A percentile compares a stretch with the other conserved stretches of the same genome.
These are phyloP conservation scores for Evansstolkia leycettana DNA, from an alignment of 495 filamentous ascomycete genomes.

Conservation along the genomic window DNA sequence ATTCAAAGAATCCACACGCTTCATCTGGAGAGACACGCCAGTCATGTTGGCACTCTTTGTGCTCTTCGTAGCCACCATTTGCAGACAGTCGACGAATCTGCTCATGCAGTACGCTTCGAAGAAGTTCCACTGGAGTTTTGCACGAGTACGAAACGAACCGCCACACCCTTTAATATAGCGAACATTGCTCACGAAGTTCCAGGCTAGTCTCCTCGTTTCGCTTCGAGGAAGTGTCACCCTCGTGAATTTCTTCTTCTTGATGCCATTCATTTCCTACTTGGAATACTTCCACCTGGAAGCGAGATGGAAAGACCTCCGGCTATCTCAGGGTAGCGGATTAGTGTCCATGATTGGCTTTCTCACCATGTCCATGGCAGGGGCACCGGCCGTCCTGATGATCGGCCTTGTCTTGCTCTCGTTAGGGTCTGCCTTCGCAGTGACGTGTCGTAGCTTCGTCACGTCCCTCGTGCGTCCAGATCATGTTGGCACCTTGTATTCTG, in stretches of 20 bases:
- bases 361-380: slow-evolving; percentile 16
- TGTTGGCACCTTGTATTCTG: slow-evolving; percentile 22
- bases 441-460: slow-evolving; percentile 23
- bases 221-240: slow-evolving; percentile 24
- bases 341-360: slow-evolving; percentile 18
- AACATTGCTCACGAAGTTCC: too few species aligned
- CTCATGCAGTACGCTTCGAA: slow-evolving; percentile 31
- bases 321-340: slow-evolving; percentile 18
- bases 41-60: slow-evolving; percentile 18
- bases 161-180: too few species aligned
- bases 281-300: slow-evolving; percentile 15
- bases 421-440: slow-evolving; percentile 18
- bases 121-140: slow-evolving; percentile 28
- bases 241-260: slow-evolving; percentile 18
- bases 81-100: slow-evolving; percentile 15
- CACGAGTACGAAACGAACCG: slow-evolving; percentile 22
- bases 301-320: slow-evolving; percentile 17
- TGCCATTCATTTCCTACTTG: slow-evolving; percentile 11
- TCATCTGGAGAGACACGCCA: slow-evolving; percentile 20
- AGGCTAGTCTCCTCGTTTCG: slow-evolving; percentile 30
- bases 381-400: slow-evolving; percentile 18
- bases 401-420: slow-evolving; percentile 23
- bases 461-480: slow-evolving; percentile 19
- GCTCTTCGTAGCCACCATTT: slow-evolving; percentile 18
- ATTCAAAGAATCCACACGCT: slow-evolving; percentile 15